Base-by-base conservation (phyloP, 2,329 filamentous ascomycete genomes). In the Cordyceps sp. region DNA sequence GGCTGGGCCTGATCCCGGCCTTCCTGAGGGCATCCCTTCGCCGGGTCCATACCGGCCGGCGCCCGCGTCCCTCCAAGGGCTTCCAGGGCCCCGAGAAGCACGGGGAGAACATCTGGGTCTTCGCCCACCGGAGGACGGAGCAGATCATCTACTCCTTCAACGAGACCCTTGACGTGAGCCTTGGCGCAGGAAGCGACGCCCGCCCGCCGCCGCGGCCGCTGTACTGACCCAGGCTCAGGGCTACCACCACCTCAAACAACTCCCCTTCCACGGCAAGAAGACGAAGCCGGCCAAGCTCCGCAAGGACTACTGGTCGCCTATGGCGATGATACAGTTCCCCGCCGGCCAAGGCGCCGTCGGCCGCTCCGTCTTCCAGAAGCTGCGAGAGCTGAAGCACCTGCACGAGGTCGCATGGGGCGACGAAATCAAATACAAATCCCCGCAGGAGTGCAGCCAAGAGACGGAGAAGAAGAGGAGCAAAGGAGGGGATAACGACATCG, bases 201-300 rank as follows among this genome's bases (percentile, higher is more conserved):
- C 7, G 7, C 7, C 21, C 7, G 7, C 12, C 21, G 12, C 12
- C 7, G 7, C 21, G 7, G 21, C 21, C 21, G 7, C 7, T 26
- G 5, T 15, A 15, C 24, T 26, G 23, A 24, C 4, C 7, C 10
- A 9, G n/a, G 31, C 10, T 10, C 10, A 60, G 57, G 52, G 47
- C 16, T 43, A 58, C 41, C 58, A 60, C 36, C 57, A 59, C 29
- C 52, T 73, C 39, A 60, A 64, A 43, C 70, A 75, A 46, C 51
- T 79, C 37, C 66, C 70, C 30, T 79, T 67, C 57, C 72, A 73
- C 40, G 74, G 73, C 53, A 79, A 78, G 50, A 78, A 80, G 53
- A 63, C 69, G 29, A 66, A 69, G 40, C 73, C 73, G 3, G 49
- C 64, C 33, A 70, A 69, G 44, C 56, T 79, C 25, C 71, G 75